phyloP scores from a whole-genome alignment of 768 basidiomycete species.

The Lactarius hatsudake region DNA sequence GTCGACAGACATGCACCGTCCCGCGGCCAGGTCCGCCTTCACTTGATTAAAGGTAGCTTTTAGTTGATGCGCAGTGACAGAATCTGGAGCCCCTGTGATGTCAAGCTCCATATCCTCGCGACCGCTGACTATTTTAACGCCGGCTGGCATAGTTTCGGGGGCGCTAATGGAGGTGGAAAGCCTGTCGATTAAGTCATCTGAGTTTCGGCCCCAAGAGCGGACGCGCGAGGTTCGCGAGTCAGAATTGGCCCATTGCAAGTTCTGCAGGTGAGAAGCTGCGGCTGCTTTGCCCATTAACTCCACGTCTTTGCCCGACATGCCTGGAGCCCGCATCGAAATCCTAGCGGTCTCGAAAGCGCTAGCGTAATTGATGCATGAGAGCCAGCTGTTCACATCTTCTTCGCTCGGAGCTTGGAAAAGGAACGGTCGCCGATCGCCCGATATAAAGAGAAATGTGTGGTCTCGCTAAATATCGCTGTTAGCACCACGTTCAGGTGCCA shows the following conservation, averaged over 20 bases:
- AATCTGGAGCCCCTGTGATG: slow-evolving; percentile 49
- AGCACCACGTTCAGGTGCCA: background rate
- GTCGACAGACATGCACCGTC: slow-evolving; percentile 37
- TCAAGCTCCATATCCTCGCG: slow-evolving; percentile 39
- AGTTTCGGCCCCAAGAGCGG: slow-evolving; percentile 38
- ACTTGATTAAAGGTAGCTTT: slow-evolving; percentile 84
- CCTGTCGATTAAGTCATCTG: slow-evolving; percentile 19
- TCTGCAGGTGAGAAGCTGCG: slow-evolving; percentile 78
- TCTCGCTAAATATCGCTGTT: slow-evolving; percentile 21
- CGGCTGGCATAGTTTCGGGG: slow-evolving; percentile 12
- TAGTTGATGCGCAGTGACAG: slow-evolving; percentile 63
- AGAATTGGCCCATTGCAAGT: slow-evolving; percentile 46
- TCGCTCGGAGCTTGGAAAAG: slow-evolving; percentile 73
- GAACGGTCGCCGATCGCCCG: slow-evolving; percentile 76
- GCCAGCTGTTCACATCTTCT: slow-evolving; percentile 84
- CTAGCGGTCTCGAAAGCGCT: slow-evolving; percentile 86
- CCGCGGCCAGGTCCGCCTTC: slow-evolving; percentile 76
- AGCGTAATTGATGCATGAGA: slow-evolving; percentile 90
- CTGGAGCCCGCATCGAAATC: slow-evolving; percentile 72
- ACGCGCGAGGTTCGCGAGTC: slow-evolving; percentile 29
- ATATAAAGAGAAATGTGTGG: slow-evolving; percentile 73
- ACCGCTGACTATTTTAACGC: slow-evolving; percentile 15
- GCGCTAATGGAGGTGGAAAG: slow-evolving; percentile 15
- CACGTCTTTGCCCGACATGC: slow-evolving; percentile 66
- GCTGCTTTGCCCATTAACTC: slow-evolving; percentile 82